Evolutionary conservation across 331 rosid genomes (phyloP), one percentile per base, ranked within the genome.

Genomic region (Quercus phellos): DNA sequence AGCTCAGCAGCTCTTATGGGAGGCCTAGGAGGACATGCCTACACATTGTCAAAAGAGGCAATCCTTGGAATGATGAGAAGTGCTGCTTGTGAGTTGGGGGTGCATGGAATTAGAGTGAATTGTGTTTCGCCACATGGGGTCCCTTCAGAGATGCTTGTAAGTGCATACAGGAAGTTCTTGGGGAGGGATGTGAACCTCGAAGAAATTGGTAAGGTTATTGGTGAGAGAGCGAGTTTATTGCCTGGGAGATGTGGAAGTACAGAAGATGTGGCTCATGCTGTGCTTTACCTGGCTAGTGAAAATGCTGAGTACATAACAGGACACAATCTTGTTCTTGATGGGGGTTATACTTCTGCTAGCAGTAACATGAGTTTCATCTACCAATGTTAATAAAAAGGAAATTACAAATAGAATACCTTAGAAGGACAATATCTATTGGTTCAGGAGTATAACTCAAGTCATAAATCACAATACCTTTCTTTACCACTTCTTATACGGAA

Each of bases 121-220:
- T 76, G 90, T 60, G 75, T 93, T 19, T 83, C 91, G 0, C 98
- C 98, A 1, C 98, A 89, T 24, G 98, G 97, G 42, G 94, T 93
- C 67, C 90, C 96, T 29, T 82, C 98, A 2, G 91, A 91, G 70
- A 93, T 91, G 88, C 90, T 91, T 14, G 66, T 91, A 0, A 55
- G 54, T 38, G 90, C 90, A 19, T 89, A 12, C 51, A 78, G 80
- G 24, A 24, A 11, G 73, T 81, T 59, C 38, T 32, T 83, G 22
- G 75, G 82, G 68, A 79, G 68, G 34, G 91, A 84, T 7, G 27
- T 89, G 50, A 82, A 55, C n/a, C 64, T 86, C 4, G 91, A 91
- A 30, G 69, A 84, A 2, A 87, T 91, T 82, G 73, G 77, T 54
- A 83, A 77, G 29, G 43, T 22, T 22, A 71, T 89, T 56, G 90